Evolutionary conservation across 2,329 filamentous ascomycete species (phyloP).

Genomic region (Ilyonectria robusta): DNA sequence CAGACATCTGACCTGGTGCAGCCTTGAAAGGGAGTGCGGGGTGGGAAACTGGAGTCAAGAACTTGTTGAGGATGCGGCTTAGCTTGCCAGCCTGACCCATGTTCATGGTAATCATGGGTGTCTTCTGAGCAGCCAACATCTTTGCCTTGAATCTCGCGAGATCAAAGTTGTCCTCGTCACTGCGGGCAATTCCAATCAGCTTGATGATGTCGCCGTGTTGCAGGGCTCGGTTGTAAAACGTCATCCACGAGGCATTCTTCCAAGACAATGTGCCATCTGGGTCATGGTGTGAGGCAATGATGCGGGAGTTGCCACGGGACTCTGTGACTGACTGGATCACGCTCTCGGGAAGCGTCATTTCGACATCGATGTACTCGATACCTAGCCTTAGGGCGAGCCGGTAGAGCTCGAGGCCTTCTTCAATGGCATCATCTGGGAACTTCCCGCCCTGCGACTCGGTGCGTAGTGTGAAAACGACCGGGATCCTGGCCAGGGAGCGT

Average conservation of each 20-base stretch:
- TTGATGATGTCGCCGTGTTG: slow-evolving; percentile 96
- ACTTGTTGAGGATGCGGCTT: slow-evolving; percentile 89
- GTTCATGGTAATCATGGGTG: slow-evolving; percentile 94
- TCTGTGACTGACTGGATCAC: slow-evolving; percentile 79
- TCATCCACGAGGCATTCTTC: slow-evolving; percentile 93
- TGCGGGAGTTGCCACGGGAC: slow-evolving; percentile 78
- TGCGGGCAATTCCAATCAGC: slow-evolving; percentile 85
- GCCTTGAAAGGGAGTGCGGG: slow-evolving; percentile 91
- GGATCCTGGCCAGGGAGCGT: slow-evolving; percentile 78
- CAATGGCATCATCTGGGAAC: slow-evolving; percentile 83
- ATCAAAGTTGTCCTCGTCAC: slow-evolving; percentile 87
- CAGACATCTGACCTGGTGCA: slow-evolving; percentile 93
- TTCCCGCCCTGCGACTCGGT: slow-evolving; percentile 88
- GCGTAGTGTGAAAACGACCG: slow-evolving; percentile 93
- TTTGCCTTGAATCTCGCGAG: slow-evolving; percentile 85
- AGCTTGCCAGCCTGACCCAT: slow-evolving; percentile 92
- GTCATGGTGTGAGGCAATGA: slow-evolving; percentile 98
- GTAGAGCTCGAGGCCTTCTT: slow-evolving; percentile 83
- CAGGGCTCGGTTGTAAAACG: slow-evolving; percentile 89
- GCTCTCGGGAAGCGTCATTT: slow-evolving; percentile 87
- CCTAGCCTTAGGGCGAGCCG: slow-evolving; percentile 84
- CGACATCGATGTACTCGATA: slow-evolving; percentile 93
- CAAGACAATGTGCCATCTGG: slow-evolving; percentile 84
- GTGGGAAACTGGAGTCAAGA: slow-evolving; percentile 96
- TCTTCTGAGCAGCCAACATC: slow-evolving; percentile 79